These are phyloP conservation scores for Fusarium longipes DNA, from an alignment of 2,329 filamentous ascomycete species.

Conservation along the genomic window DNA sequence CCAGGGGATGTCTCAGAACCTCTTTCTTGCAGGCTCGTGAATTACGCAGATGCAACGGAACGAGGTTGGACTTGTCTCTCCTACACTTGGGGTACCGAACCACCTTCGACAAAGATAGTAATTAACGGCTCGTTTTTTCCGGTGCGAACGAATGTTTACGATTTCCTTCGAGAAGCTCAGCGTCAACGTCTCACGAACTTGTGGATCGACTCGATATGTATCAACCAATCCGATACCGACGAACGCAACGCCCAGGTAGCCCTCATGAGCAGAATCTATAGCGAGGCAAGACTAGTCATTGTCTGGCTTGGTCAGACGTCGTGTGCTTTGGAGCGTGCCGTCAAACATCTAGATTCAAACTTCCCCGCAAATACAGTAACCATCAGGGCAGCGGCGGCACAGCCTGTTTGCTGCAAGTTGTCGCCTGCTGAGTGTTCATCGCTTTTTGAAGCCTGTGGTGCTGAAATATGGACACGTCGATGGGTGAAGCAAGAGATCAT, in stretches of 20 bases:
- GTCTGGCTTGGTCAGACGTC: neutral
- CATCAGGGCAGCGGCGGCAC: neutral
- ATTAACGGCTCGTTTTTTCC: neutral
- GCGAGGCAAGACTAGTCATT: neutral
- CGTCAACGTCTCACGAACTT: neutral
- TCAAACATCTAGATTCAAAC: neutral
- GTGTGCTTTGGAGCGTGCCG: neutral
- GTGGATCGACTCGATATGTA: slow-evolving; percentile 1
- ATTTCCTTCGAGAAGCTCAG: neutral
- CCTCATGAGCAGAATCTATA: neutral
- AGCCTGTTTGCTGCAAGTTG: neutral
- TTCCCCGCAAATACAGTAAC: neutral
- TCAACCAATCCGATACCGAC: neutral
- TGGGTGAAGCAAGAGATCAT: slow-evolving; percentile 1
- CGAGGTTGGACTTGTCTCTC: neutral
- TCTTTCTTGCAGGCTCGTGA: neutral
- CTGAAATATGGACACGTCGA: neutral
- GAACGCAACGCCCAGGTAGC: neutral
- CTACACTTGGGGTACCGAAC: neutral
- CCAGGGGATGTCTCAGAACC: neutral
- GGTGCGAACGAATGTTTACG: neutral
- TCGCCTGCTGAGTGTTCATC: neutral
- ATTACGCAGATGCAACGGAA: neutral
- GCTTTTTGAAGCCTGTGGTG: neutral
- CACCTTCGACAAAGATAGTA: fast-evolving